These are phyloP conservation scores for Pseudogymnoascus sp. DNA, from an alignment of 2,329 filamentous ascomycete species.

Conservation along the genomic window DNA sequence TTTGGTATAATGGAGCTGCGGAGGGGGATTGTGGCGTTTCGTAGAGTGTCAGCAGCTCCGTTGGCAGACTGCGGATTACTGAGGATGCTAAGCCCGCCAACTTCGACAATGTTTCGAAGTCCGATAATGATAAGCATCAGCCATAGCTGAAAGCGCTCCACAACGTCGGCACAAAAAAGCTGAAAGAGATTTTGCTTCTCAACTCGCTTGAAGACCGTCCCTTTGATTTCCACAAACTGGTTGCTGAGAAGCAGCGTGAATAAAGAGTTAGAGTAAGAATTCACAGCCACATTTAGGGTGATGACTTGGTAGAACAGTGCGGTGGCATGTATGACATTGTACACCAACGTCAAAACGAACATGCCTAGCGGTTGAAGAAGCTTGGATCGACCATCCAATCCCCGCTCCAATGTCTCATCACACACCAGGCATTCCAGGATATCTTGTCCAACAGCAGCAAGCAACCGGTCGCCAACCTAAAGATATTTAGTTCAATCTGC, in stretches of 20 bases:
- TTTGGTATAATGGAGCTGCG: constrained; percentile 75
- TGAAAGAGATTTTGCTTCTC: constrained; percentile 98
- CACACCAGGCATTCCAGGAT: constrained; percentile 95
- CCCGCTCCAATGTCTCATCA: constrained; percentile 81
- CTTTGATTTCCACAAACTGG: constrained; percentile 98
- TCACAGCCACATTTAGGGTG: constrained; percentile 94
- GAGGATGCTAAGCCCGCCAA: constrained; percentile 68
- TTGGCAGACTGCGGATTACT: constrained; percentile 39
- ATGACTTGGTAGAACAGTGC: constrained; percentile 96
- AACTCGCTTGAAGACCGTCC: constrained; percentile 96
- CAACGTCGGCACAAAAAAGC: constrained; percentile 90
- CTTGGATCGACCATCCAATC: constrained; percentile 83
- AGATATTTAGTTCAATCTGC: constrained; percentile 50
- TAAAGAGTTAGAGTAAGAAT: constrained; percentile 94
- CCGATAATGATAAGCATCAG: constrained; percentile 96
- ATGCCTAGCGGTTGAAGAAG: constrained; percentile 82
- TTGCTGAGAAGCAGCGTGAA: constrained; percentile 90
- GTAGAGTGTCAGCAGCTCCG: constrained; percentile 36
- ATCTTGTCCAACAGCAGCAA: constrained; percentile 89
- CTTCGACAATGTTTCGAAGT: constrained; percentile 91
- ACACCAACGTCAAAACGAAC: constrained; percentile 77
- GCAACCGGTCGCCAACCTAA: constrained; percentile 81
- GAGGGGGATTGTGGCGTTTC: constrained; percentile 52
- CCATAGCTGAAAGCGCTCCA: constrained; percentile 96
- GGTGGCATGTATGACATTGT: constrained; percentile 82